phyloP scores from a whole-genome alignment of 73 alveolate genomes.

The Symbiodinium pilosum region DNA sequence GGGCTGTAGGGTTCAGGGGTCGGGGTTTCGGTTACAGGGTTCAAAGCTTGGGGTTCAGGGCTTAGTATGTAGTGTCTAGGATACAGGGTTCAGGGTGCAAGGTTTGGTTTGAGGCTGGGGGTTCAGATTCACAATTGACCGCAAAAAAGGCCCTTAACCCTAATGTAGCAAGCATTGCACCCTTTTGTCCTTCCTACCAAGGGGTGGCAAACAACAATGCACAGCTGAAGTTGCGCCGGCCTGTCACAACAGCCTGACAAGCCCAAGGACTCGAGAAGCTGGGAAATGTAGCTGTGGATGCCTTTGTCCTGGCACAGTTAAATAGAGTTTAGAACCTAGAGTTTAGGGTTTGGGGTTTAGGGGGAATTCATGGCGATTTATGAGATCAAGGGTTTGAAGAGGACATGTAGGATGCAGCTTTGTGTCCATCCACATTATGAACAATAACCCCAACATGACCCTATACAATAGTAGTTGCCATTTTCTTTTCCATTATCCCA shows the following conservation, averaged over 20 bases:
- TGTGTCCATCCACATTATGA: too few species aligned
- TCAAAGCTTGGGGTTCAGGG: neutral
- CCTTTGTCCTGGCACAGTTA: slow-evolving; percentile 49
- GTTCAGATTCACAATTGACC: too few species aligned
- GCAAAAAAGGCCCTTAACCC: too few species aligned
- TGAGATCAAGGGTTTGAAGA: neutral
- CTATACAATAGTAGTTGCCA: too few species aligned
- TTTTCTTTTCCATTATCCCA: too few species aligned
- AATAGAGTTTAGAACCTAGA: neutral
- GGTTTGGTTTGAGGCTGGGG: neutral
- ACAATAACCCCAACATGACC: too few species aligned
- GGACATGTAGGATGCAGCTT: neutral
- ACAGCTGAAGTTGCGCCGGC: too few species aligned
- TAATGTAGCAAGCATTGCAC: too few species aligned
- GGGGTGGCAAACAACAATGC: too few species aligned
- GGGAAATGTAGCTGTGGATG: slow-evolving; percentile 82
- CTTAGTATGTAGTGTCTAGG: neutral
- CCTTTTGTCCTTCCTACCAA: too few species aligned
- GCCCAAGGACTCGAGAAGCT: slow-evolving; percentile 70
- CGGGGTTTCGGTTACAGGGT: neutral
- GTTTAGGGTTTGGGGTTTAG: neutral
- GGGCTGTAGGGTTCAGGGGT: neutral
- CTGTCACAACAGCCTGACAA: slow-evolving; percentile 57
- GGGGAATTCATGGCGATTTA: neutral
- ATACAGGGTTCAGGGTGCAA: neutral